A percentile compares a stretch with the other conserved stretches of the same genome.
phyloP scores from a whole-genome alignment of 179 eudicot genomes.

The Patellifolia procumbens region DNA sequence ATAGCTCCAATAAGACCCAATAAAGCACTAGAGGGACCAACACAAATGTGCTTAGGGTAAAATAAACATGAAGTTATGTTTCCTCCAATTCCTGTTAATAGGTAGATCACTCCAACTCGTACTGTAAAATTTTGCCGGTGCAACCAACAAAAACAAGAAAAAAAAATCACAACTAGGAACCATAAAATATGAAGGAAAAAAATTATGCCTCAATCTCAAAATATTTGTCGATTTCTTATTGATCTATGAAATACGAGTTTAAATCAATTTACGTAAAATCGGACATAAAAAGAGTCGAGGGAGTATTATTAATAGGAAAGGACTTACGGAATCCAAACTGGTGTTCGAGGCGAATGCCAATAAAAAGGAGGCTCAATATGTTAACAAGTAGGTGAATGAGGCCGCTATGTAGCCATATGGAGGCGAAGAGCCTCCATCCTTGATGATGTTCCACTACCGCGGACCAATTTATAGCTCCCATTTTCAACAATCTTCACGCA shows the following conservation, averaged over 20 bases:
- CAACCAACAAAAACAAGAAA: neutral
- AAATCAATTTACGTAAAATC: too few species aligned
- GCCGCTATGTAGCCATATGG: conserved; percentile 88
- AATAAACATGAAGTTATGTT: conserved; percentile 63
- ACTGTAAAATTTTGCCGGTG: conserved; percentile 38
- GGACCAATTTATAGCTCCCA: conserved; percentile 67
- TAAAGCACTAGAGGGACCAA: conserved; percentile 82
- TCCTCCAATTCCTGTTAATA: conserved; percentile 73
- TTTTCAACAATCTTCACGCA: conserved; percentile 52
- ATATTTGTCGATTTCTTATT: too few species aligned
- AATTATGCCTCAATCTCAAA: too few species aligned
- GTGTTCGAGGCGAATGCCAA: conserved; percentile 82
- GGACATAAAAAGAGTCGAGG: too few species aligned
- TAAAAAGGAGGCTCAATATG: conserved; percentile 61
- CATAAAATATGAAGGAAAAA: too few species aligned
- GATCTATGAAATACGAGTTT: too few species aligned
- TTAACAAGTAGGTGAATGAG: conserved; percentile 67
- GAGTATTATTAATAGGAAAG: neutral
- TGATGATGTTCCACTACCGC: conserved; percentile 53
- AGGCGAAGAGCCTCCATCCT: conserved; percentile 75
- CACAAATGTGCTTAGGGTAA: conserved; percentile 47
- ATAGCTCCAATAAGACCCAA: conserved; percentile 78
- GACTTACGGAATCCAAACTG: conserved; percentile 75
- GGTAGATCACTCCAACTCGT: conserved; percentile 58
- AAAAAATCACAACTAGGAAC: neutral